Evolutionary conservation across 2,329 filamentous ascomycete species (phyloP).

Genomic region (Orbilia brochopaga): DNA sequence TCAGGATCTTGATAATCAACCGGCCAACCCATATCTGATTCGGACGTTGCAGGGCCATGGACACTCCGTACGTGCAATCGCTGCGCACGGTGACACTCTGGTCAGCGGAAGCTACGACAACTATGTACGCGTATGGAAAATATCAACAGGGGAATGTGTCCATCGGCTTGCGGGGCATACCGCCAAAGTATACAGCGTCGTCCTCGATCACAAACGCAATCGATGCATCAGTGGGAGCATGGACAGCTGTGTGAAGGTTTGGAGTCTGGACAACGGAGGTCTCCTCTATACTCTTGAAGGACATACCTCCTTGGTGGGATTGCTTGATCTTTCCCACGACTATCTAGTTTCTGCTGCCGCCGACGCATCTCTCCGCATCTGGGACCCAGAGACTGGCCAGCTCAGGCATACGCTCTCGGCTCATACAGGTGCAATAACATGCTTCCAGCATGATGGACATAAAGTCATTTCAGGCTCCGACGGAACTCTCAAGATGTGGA

Average conservation of each 20-base stretch:
- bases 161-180: constrained; percentile 85
- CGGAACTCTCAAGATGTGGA: constrained; percentile 98
- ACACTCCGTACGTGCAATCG: constrained; percentile 94
- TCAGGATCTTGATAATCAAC: constrained; percentile 52
- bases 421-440: constrained; percentile 96
- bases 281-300: constrained; percentile 90
- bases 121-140: constrained; percentile 94
- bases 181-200: constrained; percentile 96
- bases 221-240: constrained; percentile 97
- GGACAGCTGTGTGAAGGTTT: constrained; percentile 97
- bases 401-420: constrained; percentile 90
- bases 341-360: constrained; percentile 92
- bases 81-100: constrained; percentile 91
- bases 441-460: constrained; percentile 94
- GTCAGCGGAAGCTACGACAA: constrained; percentile 97
- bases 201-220: constrained; percentile 87
- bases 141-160: constrained; percentile 87
- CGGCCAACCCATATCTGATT: constrained; percentile 84
- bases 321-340: constrained; percentile 87
- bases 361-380: constrained; percentile 92
- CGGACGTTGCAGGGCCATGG: constrained; percentile 83
- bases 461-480: constrained; percentile 98
- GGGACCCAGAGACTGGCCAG: constrained; percentile 90
- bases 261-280: constrained; percentile 85
- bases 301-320: constrained; percentile 86